A percentile compares a stretch with the other conserved stretches of the same genome.
Conservation (phyloP, 1,139 yeast species). For the Candida albicans region DNA sequence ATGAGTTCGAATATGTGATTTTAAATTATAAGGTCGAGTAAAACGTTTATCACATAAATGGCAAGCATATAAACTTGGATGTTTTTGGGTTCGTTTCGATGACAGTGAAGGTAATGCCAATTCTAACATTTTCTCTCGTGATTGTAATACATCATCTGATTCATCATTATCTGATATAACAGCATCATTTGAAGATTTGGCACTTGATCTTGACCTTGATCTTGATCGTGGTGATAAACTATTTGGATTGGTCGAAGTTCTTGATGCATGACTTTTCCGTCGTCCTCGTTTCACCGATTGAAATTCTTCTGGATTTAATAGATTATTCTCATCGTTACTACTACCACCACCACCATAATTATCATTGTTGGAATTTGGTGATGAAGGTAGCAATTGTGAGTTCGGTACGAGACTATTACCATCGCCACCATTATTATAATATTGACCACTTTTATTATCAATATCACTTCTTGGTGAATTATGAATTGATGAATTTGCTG, state of each 20-base stretch:
- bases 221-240: constrained; percentile 14
- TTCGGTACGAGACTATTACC: constrained; percentile 20
- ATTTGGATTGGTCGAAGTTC: constrained; percentile 13
- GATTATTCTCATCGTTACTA: constrained; percentile 11
- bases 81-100: constrained; percentile 64
- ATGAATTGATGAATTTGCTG: constrained; percentile 32
- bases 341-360: not conserved
- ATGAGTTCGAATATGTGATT: constrained; percentile 89
- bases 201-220: constrained; percentile 15
- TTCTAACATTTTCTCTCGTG: constrained; percentile 62
- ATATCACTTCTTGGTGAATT: constrained; percentile 19
- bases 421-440: not conserved
- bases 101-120: constrained; percentile 54
- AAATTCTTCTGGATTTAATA: constrained; percentile 38
- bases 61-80: constrained; percentile 81
- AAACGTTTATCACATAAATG: constrained; percentile 82
- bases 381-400: constrained; percentile 17
- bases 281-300: constrained; percentile 36
- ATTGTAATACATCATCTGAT: constrained; percentile 15
- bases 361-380: constrained; percentile 10
- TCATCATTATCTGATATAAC: constrained; percentile 19
- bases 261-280: constrained; percentile 28
- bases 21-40: constrained; percentile 88
- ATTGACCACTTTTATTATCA: not conserved
- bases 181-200: constrained; percentile 14